Base-by-base conservation (phyloP, 805 yeast genomes). In the Lachancea thermotolerans region DNA sequence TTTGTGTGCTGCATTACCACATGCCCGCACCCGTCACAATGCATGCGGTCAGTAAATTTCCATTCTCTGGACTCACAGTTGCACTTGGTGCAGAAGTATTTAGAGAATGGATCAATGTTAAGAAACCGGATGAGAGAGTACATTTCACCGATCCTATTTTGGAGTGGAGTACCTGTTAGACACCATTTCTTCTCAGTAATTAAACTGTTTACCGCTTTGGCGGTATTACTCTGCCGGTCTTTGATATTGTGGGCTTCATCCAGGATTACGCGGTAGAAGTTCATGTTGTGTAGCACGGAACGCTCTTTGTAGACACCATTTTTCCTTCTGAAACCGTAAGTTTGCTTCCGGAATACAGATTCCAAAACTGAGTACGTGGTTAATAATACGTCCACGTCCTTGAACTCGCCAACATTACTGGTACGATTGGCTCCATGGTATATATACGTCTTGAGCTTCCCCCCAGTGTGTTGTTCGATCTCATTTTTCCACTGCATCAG, bases 201-300 rank as follows among this genome's bases (percentile, higher is more conserved):
- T 46, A 93, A 66, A 48, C 72, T 70, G 59, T 86, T 87, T 1
- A 95, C 96, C 2, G 98, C 95, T 54, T 85, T 81, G 0, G 98
- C 90, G 0, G 99, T 93, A 21, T 91, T 91, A 44, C 93, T 82
- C 45, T 89, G 89, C 47, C 98, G 75, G 63, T 93, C 98, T 60
- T 93, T 93, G 70, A 93, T 91, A 58, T 91, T 91, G 62, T 93
- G 99, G 1, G 99, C 99, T 62, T 93, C 99, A 67, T 93, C 99
- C 42, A 93, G 68, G 12, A 93, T 77, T 8, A 91, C 95, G 46
- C 99, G 70, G 58, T 88, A 84, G 62, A 89, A 93, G 35, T 77
- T 72, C 37, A 85, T 72, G 11, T 75, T 67, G 59, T 93, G 99
- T 34, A 93, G 63, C 0, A 81, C 76, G 17, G 95, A 82, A 49